Conservation (phyloP, 1,284 basidiomycete genomes). For the Gomphus bonarii region DNA sequence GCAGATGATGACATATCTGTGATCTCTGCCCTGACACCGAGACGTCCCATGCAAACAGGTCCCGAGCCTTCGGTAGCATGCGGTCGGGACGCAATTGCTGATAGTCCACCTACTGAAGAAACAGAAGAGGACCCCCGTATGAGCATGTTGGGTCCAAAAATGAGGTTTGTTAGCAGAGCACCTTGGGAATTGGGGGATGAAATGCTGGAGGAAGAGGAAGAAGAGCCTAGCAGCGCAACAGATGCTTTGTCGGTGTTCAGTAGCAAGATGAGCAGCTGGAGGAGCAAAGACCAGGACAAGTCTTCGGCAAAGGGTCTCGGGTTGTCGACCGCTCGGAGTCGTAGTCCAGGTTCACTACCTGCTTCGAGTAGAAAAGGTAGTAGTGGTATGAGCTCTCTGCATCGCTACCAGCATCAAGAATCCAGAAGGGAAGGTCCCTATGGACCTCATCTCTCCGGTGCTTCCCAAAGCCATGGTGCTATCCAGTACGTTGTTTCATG, state of each 20-base stretch:
- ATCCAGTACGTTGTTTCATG: neutral
- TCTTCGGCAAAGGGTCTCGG: neutral
- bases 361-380: neutral
- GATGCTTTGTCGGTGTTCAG: slow-evolving; percentile 18
- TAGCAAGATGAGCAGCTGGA: slow-evolving; percentile 18
- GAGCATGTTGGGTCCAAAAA: slow-evolving; percentile 66
- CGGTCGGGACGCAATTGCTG: slow-evolving; percentile 20
- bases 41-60: slow-evolving; percentile 14
- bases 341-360: neutral
- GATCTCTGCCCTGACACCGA: slow-evolving; percentile 2
- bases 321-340: slow-evolving; percentile 8
- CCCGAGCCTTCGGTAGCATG: slow-evolving; percentile 22
- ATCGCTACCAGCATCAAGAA: neutral
- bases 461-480: neutral
- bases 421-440: neutral
- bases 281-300: slow-evolving; percentile 4
- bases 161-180: slow-evolving; percentile 68
- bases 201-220: slow-evolving; percentile 36
- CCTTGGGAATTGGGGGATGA: slow-evolving; percentile 64
- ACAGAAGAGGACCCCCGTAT: slow-evolving; percentile 38
- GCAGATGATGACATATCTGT: slow-evolving; percentile 5
- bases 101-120: slow-evolving; percentile 21
- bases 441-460: neutral
- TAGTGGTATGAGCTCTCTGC: neutral
- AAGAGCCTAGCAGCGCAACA: slow-evolving; percentile 23